Conservation (phyloP, 495 filamentous ascomycete genomes). For the Penicillium turbatum region DNA sequence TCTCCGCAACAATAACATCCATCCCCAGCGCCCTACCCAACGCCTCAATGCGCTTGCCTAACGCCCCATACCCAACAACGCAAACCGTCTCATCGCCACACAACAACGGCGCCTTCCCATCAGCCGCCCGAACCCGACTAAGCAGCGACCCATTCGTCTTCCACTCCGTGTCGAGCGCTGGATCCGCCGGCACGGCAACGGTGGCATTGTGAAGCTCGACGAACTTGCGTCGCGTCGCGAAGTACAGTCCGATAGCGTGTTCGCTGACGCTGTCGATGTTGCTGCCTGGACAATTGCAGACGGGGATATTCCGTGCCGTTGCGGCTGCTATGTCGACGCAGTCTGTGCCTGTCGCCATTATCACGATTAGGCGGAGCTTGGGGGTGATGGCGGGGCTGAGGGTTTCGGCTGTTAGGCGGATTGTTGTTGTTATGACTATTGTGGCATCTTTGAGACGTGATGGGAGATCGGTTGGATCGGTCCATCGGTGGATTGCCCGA, state of each 20-base stretch:
- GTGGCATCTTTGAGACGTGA: conserved; percentile 43
- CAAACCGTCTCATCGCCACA: conserved; percentile 44
- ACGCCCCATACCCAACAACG: conserved; percentile 49
- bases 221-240: conserved; percentile 43
- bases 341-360: conserved; percentile 51
- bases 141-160: conserved; percentile 21
- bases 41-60: conserved; percentile 41
- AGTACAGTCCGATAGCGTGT: conserved; percentile 52
- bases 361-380: conserved; percentile 42
- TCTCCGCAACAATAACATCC: conserved; percentile 48
- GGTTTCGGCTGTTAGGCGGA: conserved; percentile 32
- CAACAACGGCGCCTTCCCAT: conserved; percentile 37
- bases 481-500: conserved; percentile 30
- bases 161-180: conserved; percentile 15
- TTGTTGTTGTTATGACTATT: conserved; percentile 43
- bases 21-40: conserved; percentile 42
- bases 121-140: conserved; percentile 15
- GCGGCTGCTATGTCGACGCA: conserved; percentile 46
- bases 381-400: conserved; percentile 28
- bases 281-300: conserved; percentile 45
- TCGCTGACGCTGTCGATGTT: conserved; percentile 52
- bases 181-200: not conserved
- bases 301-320: conserved; percentile 37
- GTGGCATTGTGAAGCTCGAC: conserved; percentile 30
- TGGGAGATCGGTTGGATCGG: conserved; percentile 27